A percentile compares a stretch with the other conserved stretches of the same genome.
Evolutionary conservation across 305 asterid species (phyloP).

Genomic region (Rubia peregrina): DNA sequence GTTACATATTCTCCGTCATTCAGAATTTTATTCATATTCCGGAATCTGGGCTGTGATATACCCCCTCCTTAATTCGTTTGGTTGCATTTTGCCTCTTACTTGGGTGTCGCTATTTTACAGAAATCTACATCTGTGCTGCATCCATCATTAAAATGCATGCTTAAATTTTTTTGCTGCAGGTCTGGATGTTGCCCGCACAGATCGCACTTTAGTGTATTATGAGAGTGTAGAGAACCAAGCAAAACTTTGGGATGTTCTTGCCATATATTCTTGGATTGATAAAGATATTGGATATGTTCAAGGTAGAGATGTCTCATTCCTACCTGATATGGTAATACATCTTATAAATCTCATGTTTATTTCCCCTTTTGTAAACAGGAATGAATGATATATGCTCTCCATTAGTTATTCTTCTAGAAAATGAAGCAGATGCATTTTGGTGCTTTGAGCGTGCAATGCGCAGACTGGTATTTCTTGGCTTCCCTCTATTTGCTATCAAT

Average conservation of each 20-base stretch:
- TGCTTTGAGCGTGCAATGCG: slow-evolving; percentile 98
- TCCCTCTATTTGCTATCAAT: neutral
- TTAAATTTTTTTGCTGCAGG: slow-evolving; percentile 41
- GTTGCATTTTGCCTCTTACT: neutral
- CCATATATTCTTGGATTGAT: slow-evolving; percentile 92
- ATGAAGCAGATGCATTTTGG: slow-evolving; percentile 99
- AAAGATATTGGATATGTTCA: slow-evolving; percentile 95
- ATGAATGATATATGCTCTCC: slow-evolving; percentile 99
- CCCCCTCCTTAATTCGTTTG: neutral
- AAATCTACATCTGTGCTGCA: neutral
- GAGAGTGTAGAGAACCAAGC: slow-evolving; percentile 78
- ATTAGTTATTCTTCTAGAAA: slow-evolving; percentile 68
- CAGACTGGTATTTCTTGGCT: slow-evolving; percentile 48
- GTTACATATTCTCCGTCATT: slow-evolving; percentile 11
- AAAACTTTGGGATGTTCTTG: slow-evolving; percentile 81
- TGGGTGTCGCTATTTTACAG: neutral
- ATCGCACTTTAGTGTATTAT: slow-evolving; percentile 67
- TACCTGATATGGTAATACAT: slow-evolving; percentile 17
- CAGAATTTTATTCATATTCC: neutral
- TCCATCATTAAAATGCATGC: slow-evolving; percentile 20
- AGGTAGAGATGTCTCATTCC: slow-evolving; percentile 44
- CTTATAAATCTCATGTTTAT: slow-evolving; percentile 20
- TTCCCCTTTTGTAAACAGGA: slow-evolving; percentile 42
- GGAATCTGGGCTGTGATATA: neutral
- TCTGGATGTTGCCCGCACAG: slow-evolving; percentile 91